phyloP scores from a whole-genome alignment of 305 asterid species.

The Solanum hybrid region DNA sequence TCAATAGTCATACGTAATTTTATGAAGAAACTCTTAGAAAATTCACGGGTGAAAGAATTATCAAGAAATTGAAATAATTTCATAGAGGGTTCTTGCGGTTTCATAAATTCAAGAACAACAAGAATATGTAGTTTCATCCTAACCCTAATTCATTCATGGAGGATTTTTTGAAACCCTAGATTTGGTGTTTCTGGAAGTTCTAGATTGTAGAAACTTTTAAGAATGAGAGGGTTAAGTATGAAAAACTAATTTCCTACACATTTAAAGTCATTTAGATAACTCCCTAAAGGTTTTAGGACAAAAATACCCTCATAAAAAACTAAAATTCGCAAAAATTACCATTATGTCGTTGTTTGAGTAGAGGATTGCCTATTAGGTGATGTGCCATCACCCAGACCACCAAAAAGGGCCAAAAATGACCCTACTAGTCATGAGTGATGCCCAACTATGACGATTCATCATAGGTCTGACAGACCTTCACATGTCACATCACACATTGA shows the following conservation, averaged over 20 bases:
- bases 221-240: not conserved
- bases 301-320: not conserved
- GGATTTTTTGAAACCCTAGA: not conserved
- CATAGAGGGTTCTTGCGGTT: not conserved
- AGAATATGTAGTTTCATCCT: not conserved
- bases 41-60: too few species aligned
- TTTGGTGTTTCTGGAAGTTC: not conserved
- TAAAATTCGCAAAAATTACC: not conserved
- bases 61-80: not conserved
- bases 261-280: not conserved
- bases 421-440: not conserved
- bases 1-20: too few species aligned
- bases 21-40: too few species aligned
- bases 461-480: not conserved
- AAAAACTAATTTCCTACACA: not conserved
- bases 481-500: not conserved
- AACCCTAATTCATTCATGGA: not conserved
- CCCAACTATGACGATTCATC: not conserved
- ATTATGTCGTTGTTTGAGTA: not conserved
- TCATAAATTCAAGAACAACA: not conserved
- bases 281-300: not conserved
- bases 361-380: not conserved
- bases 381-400: not conserved
- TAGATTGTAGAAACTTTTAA: too few species aligned
- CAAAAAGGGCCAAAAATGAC: not conserved